Percentiles rank a stretch among this genome's conserved stretches.
Evolutionary conservation across 106 monocot genomes (phyloP).

Genomic region (Posidonia australis): DNA sequence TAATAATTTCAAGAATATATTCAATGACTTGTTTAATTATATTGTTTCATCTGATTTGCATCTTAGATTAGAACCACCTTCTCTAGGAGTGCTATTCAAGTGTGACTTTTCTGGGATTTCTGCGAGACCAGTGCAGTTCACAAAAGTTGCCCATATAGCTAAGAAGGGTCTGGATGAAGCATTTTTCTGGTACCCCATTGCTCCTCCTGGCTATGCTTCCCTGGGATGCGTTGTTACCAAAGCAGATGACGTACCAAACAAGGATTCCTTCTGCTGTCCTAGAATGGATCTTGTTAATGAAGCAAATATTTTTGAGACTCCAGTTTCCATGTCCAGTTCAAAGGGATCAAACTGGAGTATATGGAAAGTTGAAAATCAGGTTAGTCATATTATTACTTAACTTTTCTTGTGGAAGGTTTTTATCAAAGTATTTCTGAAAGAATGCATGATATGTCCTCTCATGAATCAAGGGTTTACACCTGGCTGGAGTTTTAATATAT

Average conservation of each 20-base stretch:
- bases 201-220: conserved; percentile 92
- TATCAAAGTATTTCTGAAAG: too few relatives aligned
- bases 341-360: conserved; percentile 85
- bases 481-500: not conserved
- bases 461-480: too few relatives aligned
- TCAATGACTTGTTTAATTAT: conserved; percentile 9
- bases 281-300: conserved; percentile 77
- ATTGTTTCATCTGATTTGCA: not conserved
- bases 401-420: too few relatives aligned
- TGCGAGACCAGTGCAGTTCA: conserved; percentile 70
- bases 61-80: conserved; percentile 81
- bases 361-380: conserved; percentile 99
- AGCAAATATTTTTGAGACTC: conserved; percentile 53
- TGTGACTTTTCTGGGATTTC: conserved; percentile 54
- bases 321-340: conserved; percentile 60
- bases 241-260: conserved; percentile 58
- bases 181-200: conserved; percentile 85
- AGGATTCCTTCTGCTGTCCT: conserved; percentile 75
- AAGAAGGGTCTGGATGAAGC: conserved; percentile 75
- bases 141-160: conserved; percentile 59
- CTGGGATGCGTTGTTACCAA: conserved; percentile 82
- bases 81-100: conserved; percentile 77
- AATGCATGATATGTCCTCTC: too few relatives aligned
- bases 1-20: not conserved
- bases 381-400: conserved; percentile 6